Percentiles rank a stretch among this genome's conserved stretches.
phyloP scores from a whole-genome alignment of 2,329 filamentous ascomycete species.

The Rhinocladiella mackenziei region DNA sequence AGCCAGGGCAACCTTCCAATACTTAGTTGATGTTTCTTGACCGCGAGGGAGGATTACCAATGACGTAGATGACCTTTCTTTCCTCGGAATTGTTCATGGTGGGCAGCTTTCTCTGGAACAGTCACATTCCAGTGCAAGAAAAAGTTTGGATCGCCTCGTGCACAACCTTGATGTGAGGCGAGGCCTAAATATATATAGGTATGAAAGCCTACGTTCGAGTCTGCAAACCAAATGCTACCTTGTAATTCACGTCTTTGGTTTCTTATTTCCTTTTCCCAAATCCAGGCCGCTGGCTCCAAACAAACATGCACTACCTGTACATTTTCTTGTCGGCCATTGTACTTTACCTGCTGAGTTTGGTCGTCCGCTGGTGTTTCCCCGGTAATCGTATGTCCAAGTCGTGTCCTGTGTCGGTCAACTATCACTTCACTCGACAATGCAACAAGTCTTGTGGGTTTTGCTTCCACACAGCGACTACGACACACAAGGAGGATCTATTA shows the following conservation, averaged over 20 bases:
- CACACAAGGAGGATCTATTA: conserved; percentile 40
- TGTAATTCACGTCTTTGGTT: not conserved
- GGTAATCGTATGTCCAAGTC: not conserved
- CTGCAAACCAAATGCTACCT: not conserved
- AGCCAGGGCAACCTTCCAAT: conserved; percentile 28
- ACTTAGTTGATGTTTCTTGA: not conserved
- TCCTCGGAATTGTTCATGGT: not conserved
- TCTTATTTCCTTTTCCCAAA: not conserved
- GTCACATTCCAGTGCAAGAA: not conserved
- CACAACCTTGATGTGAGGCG: not conserved
- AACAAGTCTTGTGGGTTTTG: conserved; percentile 53
- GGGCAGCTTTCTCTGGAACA: not conserved
- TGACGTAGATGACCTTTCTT: conserved; percentile 6
- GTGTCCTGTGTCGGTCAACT: conserved; percentile 46
- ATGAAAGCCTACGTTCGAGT: not conserved
- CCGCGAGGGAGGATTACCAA: conserved; percentile 2
- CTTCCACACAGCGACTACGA: conserved; percentile 54
- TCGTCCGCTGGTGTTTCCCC: not conserved
- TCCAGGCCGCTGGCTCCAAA: not conserved
- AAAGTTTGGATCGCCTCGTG: not conserved
- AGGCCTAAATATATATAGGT: not conserved
- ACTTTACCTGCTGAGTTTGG: not conserved
- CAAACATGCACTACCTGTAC: not conserved
- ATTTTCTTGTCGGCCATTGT: not conserved
- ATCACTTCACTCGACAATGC: conserved; percentile 47